Conservation (phyloP, 331 rosid species). For the Malus hybrid region DNA sequence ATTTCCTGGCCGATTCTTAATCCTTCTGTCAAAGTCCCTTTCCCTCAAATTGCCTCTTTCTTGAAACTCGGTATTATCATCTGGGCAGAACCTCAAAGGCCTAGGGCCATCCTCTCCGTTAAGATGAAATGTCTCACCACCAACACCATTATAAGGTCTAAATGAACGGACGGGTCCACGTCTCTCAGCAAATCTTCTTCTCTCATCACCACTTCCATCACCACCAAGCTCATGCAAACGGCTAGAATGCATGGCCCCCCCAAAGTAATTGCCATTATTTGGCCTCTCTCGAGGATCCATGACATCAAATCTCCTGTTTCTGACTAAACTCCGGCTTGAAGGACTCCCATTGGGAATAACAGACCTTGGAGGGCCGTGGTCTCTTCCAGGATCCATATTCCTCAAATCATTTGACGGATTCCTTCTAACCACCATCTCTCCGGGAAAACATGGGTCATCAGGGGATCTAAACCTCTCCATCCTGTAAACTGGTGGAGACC, state of each 20-base stretch:
- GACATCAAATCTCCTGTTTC: constrained; percentile 67
- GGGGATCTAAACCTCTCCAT: constrained; percentile 83
- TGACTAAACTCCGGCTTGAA: constrained; percentile 42
- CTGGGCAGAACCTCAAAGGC: constrained; percentile 58
- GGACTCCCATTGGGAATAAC: constrained; percentile 53
- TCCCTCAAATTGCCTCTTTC: constrained; percentile 69
- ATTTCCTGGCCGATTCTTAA: constrained; percentile 54
- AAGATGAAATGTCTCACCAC: constrained; percentile 54
- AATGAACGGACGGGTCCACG: constrained; percentile 63
- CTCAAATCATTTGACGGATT: constrained; percentile 59
- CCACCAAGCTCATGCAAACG: constrained; percentile 42
- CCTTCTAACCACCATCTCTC: constrained; percentile 60
- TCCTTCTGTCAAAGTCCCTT: constrained; percentile 56
- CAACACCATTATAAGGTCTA: constrained; percentile 51
- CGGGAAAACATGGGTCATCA: constrained; percentile 54
- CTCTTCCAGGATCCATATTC: constrained; percentile 61
- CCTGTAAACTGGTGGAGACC: constrained; percentile 61
- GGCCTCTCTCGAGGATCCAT: constrained; percentile 58
- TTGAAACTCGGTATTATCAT: constrained; percentile 58
- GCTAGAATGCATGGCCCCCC: constrained; percentile 59
- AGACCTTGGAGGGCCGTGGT: constrained; percentile 66
- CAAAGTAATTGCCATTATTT: constrained; percentile 50
- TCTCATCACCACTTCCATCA: constrained; percentile 64
- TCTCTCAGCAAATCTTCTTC: constrained; percentile 73
- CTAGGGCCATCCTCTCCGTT: constrained; percentile 53